Percentiles rank a stretch among this genome's conserved stretches.
Conservation (phyloP, 139 green algal genomes). For the Chlorella sp. region DNA sequence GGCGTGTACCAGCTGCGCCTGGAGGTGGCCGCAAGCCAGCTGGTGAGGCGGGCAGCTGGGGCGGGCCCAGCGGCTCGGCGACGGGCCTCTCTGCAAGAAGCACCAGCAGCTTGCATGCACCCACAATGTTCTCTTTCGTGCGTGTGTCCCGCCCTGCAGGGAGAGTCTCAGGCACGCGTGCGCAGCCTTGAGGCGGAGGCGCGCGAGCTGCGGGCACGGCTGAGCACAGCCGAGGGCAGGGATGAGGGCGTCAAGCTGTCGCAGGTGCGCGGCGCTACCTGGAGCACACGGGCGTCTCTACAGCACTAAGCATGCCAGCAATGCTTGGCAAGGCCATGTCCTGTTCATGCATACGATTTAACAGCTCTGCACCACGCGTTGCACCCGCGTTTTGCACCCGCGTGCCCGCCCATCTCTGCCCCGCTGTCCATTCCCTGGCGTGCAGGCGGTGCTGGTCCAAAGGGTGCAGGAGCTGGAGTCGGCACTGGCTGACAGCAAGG, state of each 20-base stretch:
- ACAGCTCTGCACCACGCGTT: neutral
- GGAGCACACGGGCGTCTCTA: too few species aligned
- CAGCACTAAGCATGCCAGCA: too few species aligned
- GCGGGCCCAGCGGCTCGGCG: neutral
- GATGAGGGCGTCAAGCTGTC: neutral
- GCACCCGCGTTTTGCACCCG: neutral
- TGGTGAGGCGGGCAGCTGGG: slow-evolving; percentile 7
- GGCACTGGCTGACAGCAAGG: neutral
- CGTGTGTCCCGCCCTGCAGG: neutral
- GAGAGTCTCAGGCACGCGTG: neutral
- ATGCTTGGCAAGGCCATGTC: neutral
- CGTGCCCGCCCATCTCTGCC: neutral
- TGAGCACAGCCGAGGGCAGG: neutral
- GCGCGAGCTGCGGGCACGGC: neutral
- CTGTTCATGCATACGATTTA: too few species aligned
- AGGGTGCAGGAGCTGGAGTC: slow-evolving; percentile 16
- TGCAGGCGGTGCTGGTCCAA: slow-evolving; percentile 25
- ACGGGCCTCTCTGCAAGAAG: neutral
- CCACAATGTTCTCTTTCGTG: too few species aligned
- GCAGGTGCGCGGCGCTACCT: neutral
- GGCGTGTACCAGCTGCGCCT: slow-evolving; percentile 16
- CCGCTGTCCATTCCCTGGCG: neutral
- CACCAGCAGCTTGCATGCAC: neutral
- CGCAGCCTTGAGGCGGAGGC: neutral
- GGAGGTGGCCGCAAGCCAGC: slow-evolving; percentile 4